Evolutionary conservation across 2,329 filamentous ascomycete species (phyloP), one percentile per base, ranked within the genome.

Genomic region (Penicillium sp.): DNA sequence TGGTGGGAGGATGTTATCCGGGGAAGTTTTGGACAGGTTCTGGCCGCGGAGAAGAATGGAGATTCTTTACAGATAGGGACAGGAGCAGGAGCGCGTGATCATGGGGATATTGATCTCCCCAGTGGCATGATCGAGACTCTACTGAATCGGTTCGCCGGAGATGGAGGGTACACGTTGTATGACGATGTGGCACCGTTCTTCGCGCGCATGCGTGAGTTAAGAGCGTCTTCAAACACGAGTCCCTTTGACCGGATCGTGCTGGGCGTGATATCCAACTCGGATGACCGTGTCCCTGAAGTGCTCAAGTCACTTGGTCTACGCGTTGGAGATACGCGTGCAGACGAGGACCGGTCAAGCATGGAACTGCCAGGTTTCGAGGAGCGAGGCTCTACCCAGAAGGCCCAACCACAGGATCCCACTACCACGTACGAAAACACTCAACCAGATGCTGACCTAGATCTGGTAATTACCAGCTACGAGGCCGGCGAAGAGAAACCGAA

Each of bases 401-500:
- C 24, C 26, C 17, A 17, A 28, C 19, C 42, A 2, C 12, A 17
- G 28, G 17, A 24, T 30, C 2, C 44, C 4, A 22, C 17, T 50
- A 10, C 12, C 12, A 12, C 19, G 30, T 12, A 12, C 0, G 2
- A 26, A n/a, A 33, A 12, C 13, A 8, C 45, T 26, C n/a, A 9
- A 35, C 22, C 44, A 3, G 30, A 56, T 15, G 9, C 28, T 35
- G 79, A 82, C 70, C 59, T 82, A 42, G 77, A 82, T 58, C 72
- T 82, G 53, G 68, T 82, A 0, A 73, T 81, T 28, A 82, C 80
- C 10, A 82, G 80, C 65, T 82, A 81, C 64, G 78, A 81, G 56
- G 80, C 79, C 3, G 79, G 76, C 7, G 69, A 74, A n/a, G 79
- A 80, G 66, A 82, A 82, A 58, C 80, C 80, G 3, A 65, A 73